Percentiles rank a stretch among this genome's conserved stretches.
Evolutionary conservation across 768 basidiomycete genomes (phyloP).

Genomic region (Mycena belliarum): DNA sequence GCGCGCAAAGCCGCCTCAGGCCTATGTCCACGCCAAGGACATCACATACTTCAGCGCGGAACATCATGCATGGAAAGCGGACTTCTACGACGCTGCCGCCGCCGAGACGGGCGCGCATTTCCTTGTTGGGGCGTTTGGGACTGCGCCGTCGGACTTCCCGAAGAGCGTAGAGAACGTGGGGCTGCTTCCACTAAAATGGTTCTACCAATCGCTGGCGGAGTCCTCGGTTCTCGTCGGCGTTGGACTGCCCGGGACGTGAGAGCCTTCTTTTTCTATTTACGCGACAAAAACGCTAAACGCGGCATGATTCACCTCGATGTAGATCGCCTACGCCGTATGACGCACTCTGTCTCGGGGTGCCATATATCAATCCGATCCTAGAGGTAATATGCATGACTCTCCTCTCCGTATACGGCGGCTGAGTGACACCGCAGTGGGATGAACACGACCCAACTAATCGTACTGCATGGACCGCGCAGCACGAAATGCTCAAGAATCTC

Average conservation of each 20-base stretch:
- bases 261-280: too few relatives aligned
- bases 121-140: background rate
- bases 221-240: conserved; percentile 9
- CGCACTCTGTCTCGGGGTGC: conserved; percentile 35
- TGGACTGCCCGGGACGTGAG: background rate
- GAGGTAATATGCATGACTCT: too few relatives aligned
- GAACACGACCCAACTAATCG: conserved; percentile 28
- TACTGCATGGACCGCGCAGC: conserved; percentile 33
- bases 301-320: background rate
- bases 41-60: background rate
- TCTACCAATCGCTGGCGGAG: background rate
- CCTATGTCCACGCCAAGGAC: background rate
- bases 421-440: conserved; percentile 32
- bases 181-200: background rate
- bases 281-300: background rate
- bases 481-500: conserved; percentile 28
- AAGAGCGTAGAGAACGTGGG: conserved; percentile 1
- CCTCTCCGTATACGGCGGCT: too few relatives aligned
- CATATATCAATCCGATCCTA: conserved; percentile 36
- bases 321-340: conserved; percentile 30
- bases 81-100: background rate
- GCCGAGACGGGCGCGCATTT: background rate
- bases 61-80: background rate
- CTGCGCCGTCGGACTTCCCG: background rate
- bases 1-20: background rate